Conservation (phyloP, 495 filamentous ascomycete genomes). For the Staphylotrichum longicolle region DNA sequence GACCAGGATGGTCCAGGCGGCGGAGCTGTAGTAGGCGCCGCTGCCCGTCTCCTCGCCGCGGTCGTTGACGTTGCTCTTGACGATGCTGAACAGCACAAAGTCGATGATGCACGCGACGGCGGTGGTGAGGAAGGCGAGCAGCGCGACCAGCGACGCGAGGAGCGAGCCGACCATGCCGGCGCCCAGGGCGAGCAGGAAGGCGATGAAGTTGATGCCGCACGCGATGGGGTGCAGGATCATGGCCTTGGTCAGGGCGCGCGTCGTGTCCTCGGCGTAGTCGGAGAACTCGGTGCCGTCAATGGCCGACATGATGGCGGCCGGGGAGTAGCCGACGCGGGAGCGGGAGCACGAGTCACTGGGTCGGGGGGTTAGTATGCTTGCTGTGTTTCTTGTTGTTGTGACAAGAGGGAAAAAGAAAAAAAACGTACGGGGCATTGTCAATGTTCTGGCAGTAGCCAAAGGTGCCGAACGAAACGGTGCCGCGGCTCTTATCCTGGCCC, state of each 20-base stretch:
- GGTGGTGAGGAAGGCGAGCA: constrained; percentile 54
- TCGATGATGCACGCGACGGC: constrained; percentile 55
- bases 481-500: constrained; percentile 20
- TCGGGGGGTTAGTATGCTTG: not conserved
- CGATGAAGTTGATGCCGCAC: constrained; percentile 55
- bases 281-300: constrained; percentile 44
- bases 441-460: constrained; percentile 54
- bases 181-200: constrained; percentile 55
- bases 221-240: constrained; percentile 63
- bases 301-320: constrained; percentile 41
- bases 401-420: not conserved
- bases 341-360: constrained; percentile 46
- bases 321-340: constrained; percentile 53
- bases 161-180: constrained; percentile 54
- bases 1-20: constrained; percentile 52
- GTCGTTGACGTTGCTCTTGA: constrained; percentile 50
- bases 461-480: constrained; percentile 53
- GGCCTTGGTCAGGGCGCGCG: constrained; percentile 51
- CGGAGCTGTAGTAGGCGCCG: constrained; percentile 45
- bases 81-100: constrained; percentile 55
- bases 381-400: not conserved
- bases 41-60: constrained; percentile 26
- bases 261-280: constrained; percentile 40
- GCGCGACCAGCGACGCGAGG: constrained; percentile 47
- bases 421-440: constrained; percentile 25